These are phyloP conservation scores for Phytophthora colocasiae DNA, from an alignment of 352 stramenopile species.

Conservation along the genomic window DNA sequence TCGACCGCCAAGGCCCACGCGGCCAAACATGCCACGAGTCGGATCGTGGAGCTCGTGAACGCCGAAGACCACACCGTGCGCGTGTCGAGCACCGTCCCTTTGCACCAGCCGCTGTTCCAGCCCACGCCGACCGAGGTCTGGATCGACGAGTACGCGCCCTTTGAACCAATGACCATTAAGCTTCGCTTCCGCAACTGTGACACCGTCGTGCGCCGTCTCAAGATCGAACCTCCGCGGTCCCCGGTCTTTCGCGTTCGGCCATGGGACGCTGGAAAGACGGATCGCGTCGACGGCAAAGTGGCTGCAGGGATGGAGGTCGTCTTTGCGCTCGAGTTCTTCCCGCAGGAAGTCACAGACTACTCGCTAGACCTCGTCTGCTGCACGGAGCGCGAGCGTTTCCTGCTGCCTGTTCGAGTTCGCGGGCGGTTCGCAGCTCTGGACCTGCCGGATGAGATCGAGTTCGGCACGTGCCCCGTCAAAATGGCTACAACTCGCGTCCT, in stretches of 20 bases:
- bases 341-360: slow-evolving; percentile 92
- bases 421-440: slow-evolving; percentile 88
- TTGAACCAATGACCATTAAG: slow-evolving; percentile 80
- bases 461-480: slow-evolving; percentile 91
- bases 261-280: slow-evolving; percentile 20
- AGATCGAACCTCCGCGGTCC: slow-evolving; percentile 85
- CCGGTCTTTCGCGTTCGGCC: slow-evolving; percentile 88
- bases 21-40: slow-evolving; percentile 39
- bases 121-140: slow-evolving; percentile 81
- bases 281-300: slow-evolving; percentile 78
- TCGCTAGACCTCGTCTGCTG: slow-evolving; percentile 91
- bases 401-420: slow-evolving; percentile 89
- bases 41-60: slow-evolving; percentile 76
- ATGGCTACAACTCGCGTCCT: slow-evolving; percentile 79
- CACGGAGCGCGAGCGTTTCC: slow-evolving; percentile 95
- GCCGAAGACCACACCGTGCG: slow-evolving; percentile 73
- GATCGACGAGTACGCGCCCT: slow-evolving; percentile 94
- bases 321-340: slow-evolving; percentile 92
- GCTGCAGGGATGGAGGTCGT: slow-evolving; percentile 94
- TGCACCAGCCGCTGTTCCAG: slow-evolving; percentile 91
- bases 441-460: slow-evolving; percentile 91
- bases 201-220: slow-evolving; percentile 89
- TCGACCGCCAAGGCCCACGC: slow-evolving; percentile 59
- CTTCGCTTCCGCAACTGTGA: slow-evolving; percentile 94
- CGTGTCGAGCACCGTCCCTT: slow-evolving; percentile 71